phyloP scores from a whole-genome alignment of 768 basidiomycete genomes.

The Tubosaeta brunneosetosa region DNA sequence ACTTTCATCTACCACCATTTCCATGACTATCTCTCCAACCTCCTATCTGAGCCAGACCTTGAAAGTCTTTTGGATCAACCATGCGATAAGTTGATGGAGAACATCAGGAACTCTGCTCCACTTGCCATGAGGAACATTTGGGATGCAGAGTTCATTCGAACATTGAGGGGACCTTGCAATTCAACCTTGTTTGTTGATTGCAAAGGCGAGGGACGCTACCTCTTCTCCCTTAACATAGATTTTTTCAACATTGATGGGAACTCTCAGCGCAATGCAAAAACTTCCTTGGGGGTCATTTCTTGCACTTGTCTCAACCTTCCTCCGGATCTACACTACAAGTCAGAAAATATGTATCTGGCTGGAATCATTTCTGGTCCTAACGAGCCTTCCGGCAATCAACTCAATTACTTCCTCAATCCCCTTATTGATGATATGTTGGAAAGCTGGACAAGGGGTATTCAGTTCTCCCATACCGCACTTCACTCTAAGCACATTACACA shows the following conservation, averaged over 20 bases:
- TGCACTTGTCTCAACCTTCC: conserved; percentile 34
- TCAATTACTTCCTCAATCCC: conserved; percentile 31
- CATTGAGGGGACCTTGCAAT: conserved; percentile 10
- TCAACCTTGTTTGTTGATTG: conserved; percentile 19
- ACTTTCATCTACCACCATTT: conserved; percentile 7
- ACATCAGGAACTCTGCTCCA: neutral
- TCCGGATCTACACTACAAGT: conserved; percentile 24
- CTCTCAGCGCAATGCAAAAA: conserved; percentile 17
- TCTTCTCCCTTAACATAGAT: conserved; percentile 30
- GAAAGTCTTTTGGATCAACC: conserved; percentile 6
- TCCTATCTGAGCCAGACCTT: neutral
- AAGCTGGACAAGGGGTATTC: neutral
- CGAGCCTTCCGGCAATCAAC: conserved; percentile 23
- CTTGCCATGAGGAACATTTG: neutral
- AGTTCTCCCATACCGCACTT: conserved; percentile 13
- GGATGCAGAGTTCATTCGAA: neutral
- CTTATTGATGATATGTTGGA: conserved; percentile 26
- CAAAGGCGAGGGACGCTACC: conserved; percentile 7
- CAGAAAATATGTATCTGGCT: too few species aligned
- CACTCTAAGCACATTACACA: neutral
- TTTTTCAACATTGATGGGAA: conserved; percentile 34
- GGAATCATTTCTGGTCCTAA: conserved; percentile 29
- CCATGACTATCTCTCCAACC: neutral
- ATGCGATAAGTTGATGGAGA: neutral
- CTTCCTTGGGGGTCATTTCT: conserved; percentile 31